Conservation (phyloP, 116 monocot species). For the Iris pallida region DNA sequence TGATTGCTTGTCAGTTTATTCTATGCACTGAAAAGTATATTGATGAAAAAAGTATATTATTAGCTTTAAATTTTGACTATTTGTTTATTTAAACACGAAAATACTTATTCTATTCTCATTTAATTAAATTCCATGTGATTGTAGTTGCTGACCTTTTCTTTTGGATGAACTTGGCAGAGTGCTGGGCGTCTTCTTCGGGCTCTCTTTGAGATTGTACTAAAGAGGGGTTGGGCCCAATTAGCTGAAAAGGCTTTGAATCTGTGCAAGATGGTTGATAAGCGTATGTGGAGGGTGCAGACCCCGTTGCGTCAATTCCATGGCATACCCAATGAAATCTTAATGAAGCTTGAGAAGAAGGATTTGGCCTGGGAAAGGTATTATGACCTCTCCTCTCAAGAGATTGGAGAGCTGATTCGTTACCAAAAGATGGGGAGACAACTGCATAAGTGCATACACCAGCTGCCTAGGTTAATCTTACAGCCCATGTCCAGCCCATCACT, state of each 20-base stretch:
- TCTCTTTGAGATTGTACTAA: constrained; percentile 90
- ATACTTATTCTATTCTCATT: too few species aligned
- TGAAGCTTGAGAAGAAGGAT: constrained; percentile 96
- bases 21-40: too few species aligned
- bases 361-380: constrained; percentile 94
- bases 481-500: constrained; percentile 94
- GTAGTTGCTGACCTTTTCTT: constrained; percentile 7
- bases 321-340: constrained; percentile 90
- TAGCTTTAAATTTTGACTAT: too few species aligned
- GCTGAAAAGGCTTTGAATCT: constrained; percentile 85
- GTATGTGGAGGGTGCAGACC: constrained; percentile 94
- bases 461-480: constrained; percentile 85
- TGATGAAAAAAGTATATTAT: too few species aligned
- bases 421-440: constrained; percentile 79
- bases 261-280: constrained; percentile 97
- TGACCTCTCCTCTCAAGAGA: constrained; percentile 83
- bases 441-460: constrained; percentile 75
- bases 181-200: constrained; percentile 87
- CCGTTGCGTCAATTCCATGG: constrained; percentile 87
- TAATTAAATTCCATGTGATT: too few species aligned
- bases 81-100: too few species aligned
- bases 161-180: constrained; percentile 48
- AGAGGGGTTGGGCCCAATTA: constrained; percentile 94
- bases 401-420: constrained; percentile 92
- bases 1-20: too few species aligned